These are phyloP conservation scores for Hypoxylon subgilvum DNA, from an alignment of 495 filamentous ascomycete species.

Conservation along the genomic window DNA sequence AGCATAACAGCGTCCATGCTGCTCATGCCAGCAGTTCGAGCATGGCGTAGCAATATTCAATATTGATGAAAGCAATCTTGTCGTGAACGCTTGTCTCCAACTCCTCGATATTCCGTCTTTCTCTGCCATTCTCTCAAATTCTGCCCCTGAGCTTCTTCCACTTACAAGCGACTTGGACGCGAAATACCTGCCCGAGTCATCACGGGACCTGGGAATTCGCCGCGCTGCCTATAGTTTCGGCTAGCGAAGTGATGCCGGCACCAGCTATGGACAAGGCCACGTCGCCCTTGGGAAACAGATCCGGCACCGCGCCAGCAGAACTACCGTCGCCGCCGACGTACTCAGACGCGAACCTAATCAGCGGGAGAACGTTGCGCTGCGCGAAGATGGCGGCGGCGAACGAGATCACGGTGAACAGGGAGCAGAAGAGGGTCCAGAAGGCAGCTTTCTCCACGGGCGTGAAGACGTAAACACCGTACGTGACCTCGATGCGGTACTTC, in stretches of 20 bases:
- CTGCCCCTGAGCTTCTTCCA: not conserved
- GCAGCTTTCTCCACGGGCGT: slow-evolving; percentile 54
- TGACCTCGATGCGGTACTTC: slow-evolving; percentile 58
- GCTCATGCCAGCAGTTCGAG: not conserved
- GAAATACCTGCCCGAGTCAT: not conserved
- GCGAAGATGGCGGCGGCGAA: slow-evolving; percentile 26
- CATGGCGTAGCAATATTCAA: not conserved
- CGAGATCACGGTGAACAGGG: slow-evolving; percentile 33
- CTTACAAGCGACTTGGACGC: not conserved
- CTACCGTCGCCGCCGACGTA: slow-evolving; percentile 9
- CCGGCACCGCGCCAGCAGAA: slow-evolving; percentile 2
- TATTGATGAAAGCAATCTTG: not conserved
- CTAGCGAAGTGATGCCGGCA: slow-evolving; percentile 20
- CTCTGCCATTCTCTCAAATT: not conserved
- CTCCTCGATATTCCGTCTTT: not conserved
- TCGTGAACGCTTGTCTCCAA: not conserved
- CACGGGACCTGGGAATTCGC: slow-evolving; percentile 25
- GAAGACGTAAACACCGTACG: slow-evolving; percentile 54
- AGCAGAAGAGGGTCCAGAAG: slow-evolving; percentile 41
- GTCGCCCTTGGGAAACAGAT: slow-evolving; percentile 11
- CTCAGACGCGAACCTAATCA: slow-evolving; percentile 14
- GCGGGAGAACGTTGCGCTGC: slow-evolving; percentile 21
- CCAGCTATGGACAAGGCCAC: not conserved
- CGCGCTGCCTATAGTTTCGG: slow-evolving; percentile 21
- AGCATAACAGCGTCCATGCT: no score